A percentile compares a stretch with the other conserved stretches of the same genome.
phyloP scores from a whole-genome alignment of 1,284 basidiomycete genomes.

The Ganoderma lucidum region DNA sequence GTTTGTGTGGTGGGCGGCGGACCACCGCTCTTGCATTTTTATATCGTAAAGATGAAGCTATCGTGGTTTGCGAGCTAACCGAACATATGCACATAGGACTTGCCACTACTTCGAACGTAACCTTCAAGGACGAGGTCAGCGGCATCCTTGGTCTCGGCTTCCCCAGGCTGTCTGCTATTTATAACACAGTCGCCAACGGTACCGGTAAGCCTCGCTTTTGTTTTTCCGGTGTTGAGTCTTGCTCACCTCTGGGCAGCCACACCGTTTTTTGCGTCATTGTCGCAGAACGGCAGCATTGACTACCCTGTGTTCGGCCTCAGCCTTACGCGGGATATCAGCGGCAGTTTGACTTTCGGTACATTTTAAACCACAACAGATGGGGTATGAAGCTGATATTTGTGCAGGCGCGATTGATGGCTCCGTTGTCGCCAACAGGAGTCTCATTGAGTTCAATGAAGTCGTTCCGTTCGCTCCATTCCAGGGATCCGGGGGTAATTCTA shows the following conservation, averaged over 20 bases:
- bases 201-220: constrained; percentile 50
- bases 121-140: constrained; percentile 67
- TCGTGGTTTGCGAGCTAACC: not conserved
- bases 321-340: constrained; percentile 63
- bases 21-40: not conserved
- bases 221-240: not conserved
- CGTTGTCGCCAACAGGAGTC: constrained; percentile 63
- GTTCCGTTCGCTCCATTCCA: constrained; percentile 72
- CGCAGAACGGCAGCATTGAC: constrained; percentile 66
- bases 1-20: not conserved
- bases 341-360: constrained; percentile 70
- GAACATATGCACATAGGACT: constrained; percentile 51
- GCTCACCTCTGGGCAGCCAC: constrained; percentile 51
- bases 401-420: constrained; percentile 77
- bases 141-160: constrained; percentile 81
- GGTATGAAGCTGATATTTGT: not conserved
- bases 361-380: not conserved
- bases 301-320: constrained; percentile 80
- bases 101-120: constrained; percentile 67
- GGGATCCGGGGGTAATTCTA: constrained; percentile 58
- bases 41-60: not conserved
- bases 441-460: constrained; percentile 77
- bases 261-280: constrained; percentile 69
- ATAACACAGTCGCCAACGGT: constrained; percentile 59
- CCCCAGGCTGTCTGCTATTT: constrained; percentile 71